Evolutionary conservation across 345 rosid species (phyloP), one percentile per base, ranked within the genome.

Genomic region (Pistacia integerrima): DNA sequence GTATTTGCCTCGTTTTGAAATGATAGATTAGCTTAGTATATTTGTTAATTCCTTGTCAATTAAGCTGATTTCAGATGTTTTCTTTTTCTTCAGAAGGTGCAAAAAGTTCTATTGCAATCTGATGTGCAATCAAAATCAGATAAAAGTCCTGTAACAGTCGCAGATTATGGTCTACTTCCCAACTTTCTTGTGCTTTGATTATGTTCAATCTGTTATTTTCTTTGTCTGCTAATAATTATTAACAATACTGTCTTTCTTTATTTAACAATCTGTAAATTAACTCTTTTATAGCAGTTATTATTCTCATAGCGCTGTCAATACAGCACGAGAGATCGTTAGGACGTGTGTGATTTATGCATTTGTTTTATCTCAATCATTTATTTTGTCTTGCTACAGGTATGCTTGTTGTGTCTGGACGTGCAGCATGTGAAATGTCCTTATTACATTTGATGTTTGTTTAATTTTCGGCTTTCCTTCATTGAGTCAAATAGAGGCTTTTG

Each of bases 111-210:
- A 77, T 76, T 91, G 91, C 92, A 89, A 60, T 91, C 99, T 2
- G 98, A 96, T 84, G 97, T 93, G 74, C 99, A 90, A 36, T 88
- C 95, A 20, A 96, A 96, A 83, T 89, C 89, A 9, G 97, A 93
- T 84, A 88, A 78, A 82, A 96, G 92, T 80, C 99, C 99, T 33
- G 98, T 93, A 67, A 93, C 99, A 1, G 94, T 96, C 35, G 99
- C 99, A 76, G 98, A 96, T 90, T 93, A 93, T 78, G 98, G 99
- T 96, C 75, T 82, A 87, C 74, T 52, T 20, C 66, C 55, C 70
- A 73, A 58, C 64, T 46, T 72, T 70, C 51, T 72, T 69, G 54
- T 12, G 9, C 65, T 6, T 74, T 51, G 14, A 61, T 33, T 67
- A 41, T n/a, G 64, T 41, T 8, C 65, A 17, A 6, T n/a, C 2